phyloP scores from a whole-genome alignment of 345 rosid species.

The Lumnitzera littorea region DNA sequence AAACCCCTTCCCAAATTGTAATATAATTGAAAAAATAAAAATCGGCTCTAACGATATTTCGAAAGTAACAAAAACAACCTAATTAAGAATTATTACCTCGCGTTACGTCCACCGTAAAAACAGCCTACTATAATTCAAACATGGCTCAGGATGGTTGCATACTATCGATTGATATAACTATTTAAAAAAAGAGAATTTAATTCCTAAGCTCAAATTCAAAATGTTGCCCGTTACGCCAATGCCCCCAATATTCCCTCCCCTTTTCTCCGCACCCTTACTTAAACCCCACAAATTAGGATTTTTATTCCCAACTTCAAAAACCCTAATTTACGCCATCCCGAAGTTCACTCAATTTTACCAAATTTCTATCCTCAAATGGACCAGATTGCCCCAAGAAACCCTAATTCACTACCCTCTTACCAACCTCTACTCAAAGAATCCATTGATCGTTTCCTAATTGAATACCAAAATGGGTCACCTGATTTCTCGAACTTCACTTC shows the following conservation, averaged over 20 bases:
- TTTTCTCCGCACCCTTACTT: slow-evolving; percentile 3
- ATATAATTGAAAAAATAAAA: no score
- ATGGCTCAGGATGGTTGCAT: no score
- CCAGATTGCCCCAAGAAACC: slow-evolving; percentile 10
- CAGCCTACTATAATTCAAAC: no score
- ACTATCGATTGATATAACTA: background rate
- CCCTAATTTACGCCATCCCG: slow-evolving; percentile 5
- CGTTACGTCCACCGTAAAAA: no score
- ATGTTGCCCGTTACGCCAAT: slow-evolving; percentile 13
- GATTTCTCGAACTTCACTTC: slow-evolving; percentile 58
- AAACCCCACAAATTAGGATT: slow-evolving; percentile 19
- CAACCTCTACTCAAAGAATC: slow-evolving; percentile 58
- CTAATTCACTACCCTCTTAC: slow-evolving; percentile 7
- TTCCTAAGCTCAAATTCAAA: slow-evolving; percentile 29
- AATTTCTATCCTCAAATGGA: slow-evolving; percentile 20
- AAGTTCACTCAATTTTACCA: background rate
- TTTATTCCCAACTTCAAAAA: background rate
- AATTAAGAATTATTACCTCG: no score
- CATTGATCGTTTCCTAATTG: slow-evolving; percentile 38
- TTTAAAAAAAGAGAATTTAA: background rate
- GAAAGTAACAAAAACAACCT: no score
- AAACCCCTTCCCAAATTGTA: no score
- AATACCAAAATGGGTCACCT: slow-evolving; percentile 33
- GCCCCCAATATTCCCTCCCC: slow-evolving; percentile 32
- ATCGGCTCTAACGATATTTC: no score